These are phyloP conservation scores for Bacidia gigantensis DNA, from an alignment of 495 filamentous ascomycete genomes.

Conservation along the genomic window DNA sequence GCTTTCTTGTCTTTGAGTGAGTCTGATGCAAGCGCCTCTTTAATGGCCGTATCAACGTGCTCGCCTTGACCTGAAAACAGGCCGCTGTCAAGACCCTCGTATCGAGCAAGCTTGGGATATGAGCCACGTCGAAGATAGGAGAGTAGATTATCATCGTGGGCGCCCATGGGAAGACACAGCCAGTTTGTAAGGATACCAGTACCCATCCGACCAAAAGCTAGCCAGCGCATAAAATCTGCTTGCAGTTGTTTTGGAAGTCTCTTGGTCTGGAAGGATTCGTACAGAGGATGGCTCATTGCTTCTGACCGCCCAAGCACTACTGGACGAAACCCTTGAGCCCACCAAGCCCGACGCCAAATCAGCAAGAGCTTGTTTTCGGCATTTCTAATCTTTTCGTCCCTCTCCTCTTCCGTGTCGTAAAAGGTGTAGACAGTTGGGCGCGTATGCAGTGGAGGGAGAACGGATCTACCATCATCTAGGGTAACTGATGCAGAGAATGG, in stretches of 20 bases:
- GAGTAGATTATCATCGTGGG: conserved; percentile 58
- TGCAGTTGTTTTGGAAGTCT: conserved; percentile 43
- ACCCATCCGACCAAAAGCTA: conserved; percentile 92
- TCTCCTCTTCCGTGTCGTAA: conserved; percentile 55
- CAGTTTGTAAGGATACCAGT: conserved; percentile 69
- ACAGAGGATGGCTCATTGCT: conserved; percentile 72
- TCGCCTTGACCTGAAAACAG: conserved; percentile 61
- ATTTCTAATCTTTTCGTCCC: conserved; percentile 43
- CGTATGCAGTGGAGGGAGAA: conserved; percentile 63
- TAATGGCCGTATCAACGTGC: conserved; percentile 52
- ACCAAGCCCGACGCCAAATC: conserved; percentile 87
- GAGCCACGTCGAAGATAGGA: conserved; percentile 58
- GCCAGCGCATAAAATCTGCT: conserved; percentile 66
- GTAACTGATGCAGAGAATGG: conserved; percentile 82
- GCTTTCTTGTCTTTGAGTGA: conserved; percentile 41
- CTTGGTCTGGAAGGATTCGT: conserved; percentile 50
- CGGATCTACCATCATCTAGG: conserved; percentile 70
- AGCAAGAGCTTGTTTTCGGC: conserved; percentile 70
- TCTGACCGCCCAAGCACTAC: conserved; percentile 68
- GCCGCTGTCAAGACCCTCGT: conserved; percentile 55
- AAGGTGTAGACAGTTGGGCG: conserved; percentile 84
- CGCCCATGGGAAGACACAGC: conserved; percentile 72
- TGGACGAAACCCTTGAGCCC: conserved; percentile 81
- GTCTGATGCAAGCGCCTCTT: conserved; percentile 41
- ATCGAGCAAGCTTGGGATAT: conserved; percentile 58